A percentile compares a stretch with the other conserved stretches of the same genome.
phyloP scores from a whole-genome alignment of 2,329 filamentous ascomycete species.

The Hypoxylon sp. region DNA sequence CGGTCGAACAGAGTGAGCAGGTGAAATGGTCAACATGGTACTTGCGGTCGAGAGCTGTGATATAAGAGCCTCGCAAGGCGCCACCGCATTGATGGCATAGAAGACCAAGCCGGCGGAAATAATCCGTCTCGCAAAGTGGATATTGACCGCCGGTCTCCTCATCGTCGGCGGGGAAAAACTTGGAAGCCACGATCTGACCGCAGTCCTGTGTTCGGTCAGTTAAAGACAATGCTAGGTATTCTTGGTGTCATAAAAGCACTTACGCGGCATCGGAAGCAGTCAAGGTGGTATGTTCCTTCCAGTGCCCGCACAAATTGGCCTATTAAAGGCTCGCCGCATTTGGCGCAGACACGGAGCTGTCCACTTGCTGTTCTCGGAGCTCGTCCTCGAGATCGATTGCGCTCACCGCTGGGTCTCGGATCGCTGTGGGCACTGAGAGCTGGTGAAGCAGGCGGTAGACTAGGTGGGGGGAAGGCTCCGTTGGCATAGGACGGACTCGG shows the following conservation, averaged over 20 bases:
- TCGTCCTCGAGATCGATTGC: conserved; percentile 67
- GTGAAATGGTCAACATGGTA: conserved; percentile 99
- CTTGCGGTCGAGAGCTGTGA: conserved; percentile 96
- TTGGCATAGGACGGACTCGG: conserved; percentile 51
- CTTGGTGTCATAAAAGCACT: conserved; percentile 53
- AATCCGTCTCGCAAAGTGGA: conserved; percentile 96
- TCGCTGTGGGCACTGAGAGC: conserved; percentile 57
- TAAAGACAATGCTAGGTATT: conserved; percentile 1
- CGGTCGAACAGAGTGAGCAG: conserved; percentile 94
- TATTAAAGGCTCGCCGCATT: conserved; percentile 87
- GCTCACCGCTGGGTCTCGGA: conserved; percentile 66
- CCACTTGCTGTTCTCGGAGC: conserved; percentile 69
- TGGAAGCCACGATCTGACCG: conserved; percentile 95
- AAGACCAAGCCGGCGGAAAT: conserved; percentile 91
- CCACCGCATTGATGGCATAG: conserved; percentile 93
- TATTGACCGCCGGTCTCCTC: conserved; percentile 89
- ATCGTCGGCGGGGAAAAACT: conserved; percentile 97
- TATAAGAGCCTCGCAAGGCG: conserved; percentile 95
- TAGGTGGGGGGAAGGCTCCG: conserved; percentile 49
- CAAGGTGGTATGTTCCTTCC: conserved; percentile 93
- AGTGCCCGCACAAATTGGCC: conserved; percentile 96
- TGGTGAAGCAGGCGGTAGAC: conserved; percentile 54
- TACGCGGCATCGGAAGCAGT: conserved; percentile 98
- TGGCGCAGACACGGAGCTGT: conserved; percentile 78
- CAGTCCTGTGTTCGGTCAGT: conserved; percentile 76